Conservation (phyloP, 768 basidiomycete genomes). For the Daedaleopsis nitida region DNA sequence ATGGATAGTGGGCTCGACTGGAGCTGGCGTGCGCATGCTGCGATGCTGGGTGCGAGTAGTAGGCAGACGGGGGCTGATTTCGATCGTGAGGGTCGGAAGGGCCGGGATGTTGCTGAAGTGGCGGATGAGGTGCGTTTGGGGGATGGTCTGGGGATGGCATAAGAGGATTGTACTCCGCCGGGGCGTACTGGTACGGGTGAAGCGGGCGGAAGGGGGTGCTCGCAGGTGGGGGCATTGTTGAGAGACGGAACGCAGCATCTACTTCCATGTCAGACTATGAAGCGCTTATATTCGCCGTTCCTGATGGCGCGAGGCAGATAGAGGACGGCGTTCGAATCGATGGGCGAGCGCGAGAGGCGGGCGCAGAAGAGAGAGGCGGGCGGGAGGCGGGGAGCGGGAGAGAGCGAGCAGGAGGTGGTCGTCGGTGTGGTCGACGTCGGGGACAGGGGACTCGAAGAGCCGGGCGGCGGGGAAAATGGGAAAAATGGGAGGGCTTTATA, state of each 20-base stretch:
- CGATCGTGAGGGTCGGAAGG: constrained; percentile 32
- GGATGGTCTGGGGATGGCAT: constrained; percentile 22
- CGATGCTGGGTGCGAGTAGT: constrained; percentile 21
- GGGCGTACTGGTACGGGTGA: constrained; percentile 21
- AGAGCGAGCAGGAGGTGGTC: neutral
- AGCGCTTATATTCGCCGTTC: constrained; percentile 16
- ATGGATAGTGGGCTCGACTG: constrained; percentile 6
- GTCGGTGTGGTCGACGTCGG: neutral
- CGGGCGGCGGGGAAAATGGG: constrained; percentile 19
- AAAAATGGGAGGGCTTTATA: constrained; percentile 24
- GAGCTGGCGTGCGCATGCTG: constrained; percentile 22
- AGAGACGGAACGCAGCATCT: constrained; percentile 19
- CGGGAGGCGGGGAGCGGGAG: neutral
- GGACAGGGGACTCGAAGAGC: constrained; percentile 3
- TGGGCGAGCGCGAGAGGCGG: neutral
- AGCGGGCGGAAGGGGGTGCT: constrained; percentile 21
- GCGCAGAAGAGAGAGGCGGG: neutral
- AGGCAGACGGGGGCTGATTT: constrained; percentile 33
- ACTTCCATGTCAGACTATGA: constrained; percentile 19
- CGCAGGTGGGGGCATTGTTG: constrained; percentile 16
- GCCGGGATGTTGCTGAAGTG: constrained; percentile 1
- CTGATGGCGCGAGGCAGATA: constrained; percentile 3
- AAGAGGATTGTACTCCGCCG: constrained; percentile 20
- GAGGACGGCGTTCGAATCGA: constrained; percentile 16
- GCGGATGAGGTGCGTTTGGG: constrained; percentile 14